A percentile compares a stretch with the other conserved stretches of the same genome.
Conservation (phyloP, 148 eudicot species). For the Hydrangea macrophylla region DNA sequence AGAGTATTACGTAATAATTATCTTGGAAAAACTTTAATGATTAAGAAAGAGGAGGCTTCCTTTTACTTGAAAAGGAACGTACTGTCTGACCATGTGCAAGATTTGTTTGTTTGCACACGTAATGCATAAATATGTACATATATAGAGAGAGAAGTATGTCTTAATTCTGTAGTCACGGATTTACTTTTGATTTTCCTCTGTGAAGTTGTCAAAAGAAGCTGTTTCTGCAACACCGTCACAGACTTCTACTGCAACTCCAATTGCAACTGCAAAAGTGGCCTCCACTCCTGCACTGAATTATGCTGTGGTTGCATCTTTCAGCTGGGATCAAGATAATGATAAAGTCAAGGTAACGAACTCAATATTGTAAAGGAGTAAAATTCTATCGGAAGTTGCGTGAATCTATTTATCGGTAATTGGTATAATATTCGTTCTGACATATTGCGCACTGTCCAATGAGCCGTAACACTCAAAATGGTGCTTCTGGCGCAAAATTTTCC, state of each 20-base stretch:
- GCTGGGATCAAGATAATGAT: conserved; percentile 95
- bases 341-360: conserved; percentile 64
- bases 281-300: conserved; percentile 48
- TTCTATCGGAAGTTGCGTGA: too few relatives aligned
- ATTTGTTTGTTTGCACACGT: too few relatives aligned
- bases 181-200: conserved; percentile 13
- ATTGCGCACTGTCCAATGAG: neutral
- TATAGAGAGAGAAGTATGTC: too few relatives aligned
- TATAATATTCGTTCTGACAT: neutral
- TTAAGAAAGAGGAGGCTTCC: too few relatives aligned
- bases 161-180: neutral
- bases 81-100: too few relatives aligned
- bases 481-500: too few relatives aligned
- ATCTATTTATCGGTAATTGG: neutral
- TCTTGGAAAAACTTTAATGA: too few relatives aligned
- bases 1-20: too few relatives aligned
- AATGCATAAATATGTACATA: too few relatives aligned
- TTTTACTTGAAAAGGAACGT: too few relatives aligned
- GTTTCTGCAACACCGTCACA: conserved; percentile 28
- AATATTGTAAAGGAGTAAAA: too few relatives aligned
- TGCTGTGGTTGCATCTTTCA: conserved; percentile 58
- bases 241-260: conserved; percentile 24
- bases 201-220: conserved; percentile 53
- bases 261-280: conserved; percentile 30
- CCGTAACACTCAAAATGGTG: neutral